Conservation (phyloP, 139 green algal species). For the Dunaliella sp. region DNA sequence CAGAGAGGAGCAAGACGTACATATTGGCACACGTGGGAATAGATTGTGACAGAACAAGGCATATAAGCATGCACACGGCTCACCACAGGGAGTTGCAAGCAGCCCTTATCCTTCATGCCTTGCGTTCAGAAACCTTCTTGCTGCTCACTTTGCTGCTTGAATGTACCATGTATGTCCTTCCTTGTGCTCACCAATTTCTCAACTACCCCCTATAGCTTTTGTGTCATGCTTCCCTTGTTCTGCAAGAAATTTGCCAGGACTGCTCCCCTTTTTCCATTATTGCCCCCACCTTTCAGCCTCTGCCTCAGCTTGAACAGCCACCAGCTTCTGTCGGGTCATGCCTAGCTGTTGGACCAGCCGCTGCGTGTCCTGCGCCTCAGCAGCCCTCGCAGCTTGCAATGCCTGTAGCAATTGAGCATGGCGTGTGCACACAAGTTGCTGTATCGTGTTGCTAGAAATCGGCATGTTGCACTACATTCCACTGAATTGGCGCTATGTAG, state of each 20-base stretch:
- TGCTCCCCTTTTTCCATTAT: too few species aligned
- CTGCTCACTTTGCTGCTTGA: background rate
- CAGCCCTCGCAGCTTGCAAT: background rate
- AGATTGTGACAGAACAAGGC: too few species aligned
- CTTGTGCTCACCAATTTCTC: background rate
- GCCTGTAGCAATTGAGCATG: background rate
- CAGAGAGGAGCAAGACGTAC: too few species aligned
- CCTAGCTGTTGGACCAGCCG: conserved; percentile 4
- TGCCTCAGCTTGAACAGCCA: background rate
- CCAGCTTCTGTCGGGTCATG: conserved; percentile 5
- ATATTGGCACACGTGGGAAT: too few species aligned
- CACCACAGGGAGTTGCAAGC: too few species aligned
- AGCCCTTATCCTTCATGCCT: background rate
- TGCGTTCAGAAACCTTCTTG: background rate
- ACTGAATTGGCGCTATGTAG: too few species aligned
- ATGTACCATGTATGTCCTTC: background rate
- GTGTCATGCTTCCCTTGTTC: too few species aligned
- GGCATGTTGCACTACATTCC: too few species aligned
- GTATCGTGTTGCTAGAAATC: too few species aligned
- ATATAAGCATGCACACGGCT: too few species aligned
- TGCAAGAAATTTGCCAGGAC: too few species aligned
- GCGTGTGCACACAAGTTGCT: too few species aligned
- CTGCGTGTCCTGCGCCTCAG: conserved; percentile 8
- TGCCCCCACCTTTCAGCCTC: background rate
- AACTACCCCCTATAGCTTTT: background rate